Conservation (phyloP, 2,329 filamentous ascomycete species). For the Samsoniella hepiali region DNA sequence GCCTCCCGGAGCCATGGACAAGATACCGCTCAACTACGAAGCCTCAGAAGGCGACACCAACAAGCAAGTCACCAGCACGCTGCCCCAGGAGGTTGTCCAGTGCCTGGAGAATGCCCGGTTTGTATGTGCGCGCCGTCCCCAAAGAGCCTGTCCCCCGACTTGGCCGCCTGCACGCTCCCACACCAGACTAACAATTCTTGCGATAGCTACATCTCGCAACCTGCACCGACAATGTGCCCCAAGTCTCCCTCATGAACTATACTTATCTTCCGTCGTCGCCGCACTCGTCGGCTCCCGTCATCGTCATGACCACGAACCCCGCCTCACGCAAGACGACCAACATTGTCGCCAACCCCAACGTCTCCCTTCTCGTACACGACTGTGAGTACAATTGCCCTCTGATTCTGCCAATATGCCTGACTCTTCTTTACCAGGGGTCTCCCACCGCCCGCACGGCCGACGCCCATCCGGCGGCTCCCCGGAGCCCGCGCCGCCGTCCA, state of each 20-base stretch:
- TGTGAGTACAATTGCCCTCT: no score
- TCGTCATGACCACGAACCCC: constrained; percentile 89
- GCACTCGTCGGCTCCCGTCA: constrained; percentile 68
- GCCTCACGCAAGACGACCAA: constrained; percentile 78
- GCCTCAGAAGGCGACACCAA: constrained; percentile 71
- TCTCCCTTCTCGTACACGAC: constrained; percentile 94
- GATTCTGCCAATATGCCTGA: no score
- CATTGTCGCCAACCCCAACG: constrained; percentile 76
- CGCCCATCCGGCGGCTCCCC: constrained; percentile 60
- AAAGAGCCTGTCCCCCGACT: constrained; percentile 11
- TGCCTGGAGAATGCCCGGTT: constrained; percentile 95
- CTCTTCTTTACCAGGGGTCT: constrained; percentile 60
- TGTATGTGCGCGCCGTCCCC: constrained; percentile 50
- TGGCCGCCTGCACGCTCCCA: background rate
- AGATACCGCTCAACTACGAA: constrained; percentile 71
- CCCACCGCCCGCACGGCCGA: constrained; percentile 71
- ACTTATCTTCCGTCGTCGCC: constrained; percentile 85
- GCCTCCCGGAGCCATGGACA: constrained; percentile 44
- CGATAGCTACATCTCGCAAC: constrained; percentile 89
- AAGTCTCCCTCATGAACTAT: constrained; percentile 98
- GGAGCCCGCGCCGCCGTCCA: constrained; percentile 63
- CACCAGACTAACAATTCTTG: background rate
- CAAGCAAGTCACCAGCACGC: constrained; percentile 62
- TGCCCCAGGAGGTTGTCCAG: constrained; percentile 82
- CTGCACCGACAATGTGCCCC: constrained; percentile 75